These are phyloP conservation scores for Lenwebbia sp. DNA, from an alignment of 345 rosid species.

Conservation along the genomic window DNA sequence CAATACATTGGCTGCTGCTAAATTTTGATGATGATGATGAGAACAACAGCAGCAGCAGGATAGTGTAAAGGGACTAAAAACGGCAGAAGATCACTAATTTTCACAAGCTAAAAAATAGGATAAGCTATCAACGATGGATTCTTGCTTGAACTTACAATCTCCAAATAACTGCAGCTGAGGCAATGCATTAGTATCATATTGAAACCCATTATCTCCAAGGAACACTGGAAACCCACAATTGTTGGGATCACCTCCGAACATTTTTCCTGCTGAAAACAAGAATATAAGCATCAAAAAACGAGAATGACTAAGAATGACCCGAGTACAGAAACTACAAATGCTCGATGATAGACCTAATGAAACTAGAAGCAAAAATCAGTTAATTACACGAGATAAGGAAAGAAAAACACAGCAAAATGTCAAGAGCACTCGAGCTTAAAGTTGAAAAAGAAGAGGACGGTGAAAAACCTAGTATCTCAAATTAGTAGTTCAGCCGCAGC, in stretches of 20 bases:
- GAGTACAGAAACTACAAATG: not conserved
- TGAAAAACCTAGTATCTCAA: not conserved
- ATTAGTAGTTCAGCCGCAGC: not conserved
- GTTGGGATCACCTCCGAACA: conserved; percentile 58
- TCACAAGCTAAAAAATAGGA: not conserved
- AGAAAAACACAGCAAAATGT: not conserved
- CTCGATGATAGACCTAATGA: not conserved
- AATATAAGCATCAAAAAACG: not conserved
- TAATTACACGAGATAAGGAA: not conserved
- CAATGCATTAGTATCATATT: conserved; percentile 32
- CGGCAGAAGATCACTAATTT: not conserved
- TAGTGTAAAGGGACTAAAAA: not conserved
- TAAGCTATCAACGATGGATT: not conserved
- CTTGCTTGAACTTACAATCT: conserved; percentile 29
- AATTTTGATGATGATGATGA: not conserved
- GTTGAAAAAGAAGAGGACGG: not conserved
- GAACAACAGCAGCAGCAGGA: not conserved
- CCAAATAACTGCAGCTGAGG: conserved; percentile 53
- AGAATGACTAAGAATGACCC: not conserved
- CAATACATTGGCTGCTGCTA: not conserved
- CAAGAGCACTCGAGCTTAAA: not conserved
- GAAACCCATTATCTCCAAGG: conserved; percentile 37
- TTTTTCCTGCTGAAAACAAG: conserved; percentile 20
- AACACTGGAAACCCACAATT: conserved; percentile 35
- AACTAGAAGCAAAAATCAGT: not conserved